Percentiles rank a stretch among this genome's conserved stretches.
Conservation (phyloP, 208 protist genomes). For the Novymonas esmeraldas region DNA sequence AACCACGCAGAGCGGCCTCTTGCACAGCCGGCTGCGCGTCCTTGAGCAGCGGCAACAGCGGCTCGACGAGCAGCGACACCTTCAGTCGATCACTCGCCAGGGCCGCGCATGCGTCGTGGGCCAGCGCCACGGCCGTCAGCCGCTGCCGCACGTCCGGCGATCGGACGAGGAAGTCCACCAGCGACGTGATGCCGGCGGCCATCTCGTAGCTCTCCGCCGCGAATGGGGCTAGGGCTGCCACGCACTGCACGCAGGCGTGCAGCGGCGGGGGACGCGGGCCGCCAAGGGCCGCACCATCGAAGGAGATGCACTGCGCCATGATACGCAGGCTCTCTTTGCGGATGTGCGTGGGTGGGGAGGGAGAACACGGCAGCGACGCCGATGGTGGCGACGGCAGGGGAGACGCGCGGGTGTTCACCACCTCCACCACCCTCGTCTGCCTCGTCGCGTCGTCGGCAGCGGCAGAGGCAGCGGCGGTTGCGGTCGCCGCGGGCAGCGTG, state of each 20-base stretch:
- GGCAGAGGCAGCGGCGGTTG: not conserved
- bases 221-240: conserved; percentile 33
- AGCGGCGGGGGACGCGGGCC: conserved; percentile 22
- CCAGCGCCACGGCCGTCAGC: conserved; percentile 49
- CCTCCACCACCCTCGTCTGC: not conserved
- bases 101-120: conserved; percentile 43
- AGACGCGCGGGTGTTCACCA: not conserved
- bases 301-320: conserved; percentile 26
- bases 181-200: conserved; percentile 43
- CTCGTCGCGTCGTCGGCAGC: not conserved
- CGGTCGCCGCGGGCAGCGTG: not conserved
- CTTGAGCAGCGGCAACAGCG: conserved; percentile 50
- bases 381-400: too few relatives aligned
- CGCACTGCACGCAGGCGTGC: conserved; percentile 33
- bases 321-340: conserved; percentile 32
- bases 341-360: not conserved
- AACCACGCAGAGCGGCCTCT: conserved; percentile 53
- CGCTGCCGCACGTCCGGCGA: conserved; percentile 35
- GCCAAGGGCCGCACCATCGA: conserved; percentile 14
- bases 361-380: not conserved
- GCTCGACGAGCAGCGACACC: conserved; percentile 43
- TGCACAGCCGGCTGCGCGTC: conserved; percentile 51
- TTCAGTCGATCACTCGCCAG: conserved; percentile 41
- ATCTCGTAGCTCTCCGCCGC: conserved; percentile 37
- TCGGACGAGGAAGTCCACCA: conserved; percentile 42